Evolutionary conservation across 1,139 yeast species (phyloP), one percentile per base, ranked within the genome.

Genomic region (Zygosaccharomyces pseudobailii): DNA sequence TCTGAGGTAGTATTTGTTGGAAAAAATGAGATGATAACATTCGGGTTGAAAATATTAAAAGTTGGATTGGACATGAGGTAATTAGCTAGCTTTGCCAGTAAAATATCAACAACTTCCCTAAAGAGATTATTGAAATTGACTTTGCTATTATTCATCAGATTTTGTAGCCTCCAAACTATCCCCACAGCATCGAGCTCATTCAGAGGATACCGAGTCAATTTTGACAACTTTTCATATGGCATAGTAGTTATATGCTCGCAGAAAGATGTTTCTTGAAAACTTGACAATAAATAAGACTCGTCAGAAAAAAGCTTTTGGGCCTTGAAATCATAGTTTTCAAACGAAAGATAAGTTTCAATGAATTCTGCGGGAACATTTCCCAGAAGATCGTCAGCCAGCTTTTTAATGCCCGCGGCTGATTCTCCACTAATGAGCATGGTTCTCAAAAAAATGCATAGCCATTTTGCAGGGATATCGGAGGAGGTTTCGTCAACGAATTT

Each of bases 391-490:
- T 58, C 45, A 2, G 70, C 45, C 4, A 73, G 56, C 2, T 52
- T 49, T 6, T 49, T 40, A 41, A 80, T 59, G 0, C 73, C 69
- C 0, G 45, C 51, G 30, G 57, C 34, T 1, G 79, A 71, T 59
- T 84, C 92, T 6, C 92, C 90, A 13, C 76, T 57, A 3, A 81
- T 62, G 3, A 67, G 58, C 54, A 79, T 64, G 45, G 72, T 72
- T 53, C 73, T 70, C 22, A 74, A 53, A 36, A 80, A 72, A 1
- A 71, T 52, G 19, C 70, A 61, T 2, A 87, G 51, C 94, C 95
- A 87, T 31, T 63, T 58, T 3, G 69, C 55, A 13, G 68, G 59
- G 6, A 56, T n/a, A 3, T 59, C 58, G 5, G 58, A 54, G 3
- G 59, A 57, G 0, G 58, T 48, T 1, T 70, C 62, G 3, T 71